A percentile compares a stretch with the other conserved stretches of the same genome.
These are phyloP conservation scores for Erodium chrysanthum DNA, from an alignment of 441 rosid species.

Conservation along the genomic window DNA sequence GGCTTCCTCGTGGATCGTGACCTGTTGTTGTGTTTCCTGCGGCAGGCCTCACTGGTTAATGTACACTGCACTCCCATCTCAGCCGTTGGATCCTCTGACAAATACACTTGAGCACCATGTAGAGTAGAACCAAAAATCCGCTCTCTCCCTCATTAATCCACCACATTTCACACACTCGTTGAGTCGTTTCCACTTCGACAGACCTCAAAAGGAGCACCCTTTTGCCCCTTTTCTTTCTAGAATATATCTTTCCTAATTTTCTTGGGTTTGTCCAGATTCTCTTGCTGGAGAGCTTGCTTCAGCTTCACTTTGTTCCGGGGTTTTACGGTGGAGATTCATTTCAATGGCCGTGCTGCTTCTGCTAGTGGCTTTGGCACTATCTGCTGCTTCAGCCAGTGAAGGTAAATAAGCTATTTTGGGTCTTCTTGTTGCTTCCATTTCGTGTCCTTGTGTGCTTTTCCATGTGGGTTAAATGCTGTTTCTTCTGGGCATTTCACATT, in stretches of 20 bases:
- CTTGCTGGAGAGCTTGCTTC: slow-evolving; percentile 3
- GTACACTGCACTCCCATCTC: slow-evolving; percentile 1
- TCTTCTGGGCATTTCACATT: no score
- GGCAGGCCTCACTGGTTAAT: slow-evolving; percentile 2
- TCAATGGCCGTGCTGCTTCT: slow-evolving; percentile 4
- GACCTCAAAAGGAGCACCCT: slow-evolving; percentile 2
- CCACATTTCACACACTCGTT: not conserved
- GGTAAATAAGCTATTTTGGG: not conserved
- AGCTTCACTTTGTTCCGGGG: not conserved
- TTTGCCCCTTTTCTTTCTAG: not conserved
- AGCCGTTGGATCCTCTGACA: slow-evolving; percentile 5
- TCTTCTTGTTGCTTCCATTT: not conserved
- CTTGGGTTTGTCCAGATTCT: not conserved
- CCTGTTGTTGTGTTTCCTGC: not conserved
- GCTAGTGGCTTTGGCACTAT: not conserved
- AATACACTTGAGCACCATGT: not conserved
- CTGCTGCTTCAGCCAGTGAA: slow-evolving; percentile 4
- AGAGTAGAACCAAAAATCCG: not conserved
- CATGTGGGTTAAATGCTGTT: no score
- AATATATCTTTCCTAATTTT: not conserved
- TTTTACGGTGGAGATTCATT: not conserved
- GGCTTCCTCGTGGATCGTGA: slow-evolving; percentile 4
- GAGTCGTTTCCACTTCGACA: not conserved
- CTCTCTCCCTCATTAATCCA: not conserved
- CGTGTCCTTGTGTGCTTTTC: not conserved